Percentiles rank a stretch among this genome's conserved stretches.
phyloP scores from a whole-genome alignment of 2,329 filamentous ascomycete species.

The Sporothrix variecibatus region DNA sequence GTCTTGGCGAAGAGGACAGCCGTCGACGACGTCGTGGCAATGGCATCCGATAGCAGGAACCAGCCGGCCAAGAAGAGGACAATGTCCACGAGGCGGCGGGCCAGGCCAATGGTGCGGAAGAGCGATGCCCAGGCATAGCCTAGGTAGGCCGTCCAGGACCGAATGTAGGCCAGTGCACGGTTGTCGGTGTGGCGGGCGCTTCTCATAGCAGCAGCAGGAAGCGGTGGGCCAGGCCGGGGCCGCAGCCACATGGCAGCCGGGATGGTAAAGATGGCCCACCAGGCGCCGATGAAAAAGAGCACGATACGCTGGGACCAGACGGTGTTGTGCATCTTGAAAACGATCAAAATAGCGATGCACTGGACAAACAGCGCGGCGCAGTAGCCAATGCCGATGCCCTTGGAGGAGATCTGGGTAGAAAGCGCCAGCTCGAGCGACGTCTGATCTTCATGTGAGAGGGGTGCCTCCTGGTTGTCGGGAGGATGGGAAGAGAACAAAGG shows the following conservation, averaged over 20 bases:
- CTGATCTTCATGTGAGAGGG: slow-evolving; percentile 44
- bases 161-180: slow-evolving; percentile 35
- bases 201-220: slow-evolving; percentile 47
- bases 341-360: slow-evolving; percentile 74
- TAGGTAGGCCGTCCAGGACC: slow-evolving; percentile 70
- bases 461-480: not conserved
- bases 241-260: slow-evolving; percentile 86
- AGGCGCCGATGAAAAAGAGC: slow-evolving; percentile 80
- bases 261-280: slow-evolving; percentile 93
- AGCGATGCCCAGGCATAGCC: slow-evolving; percentile 84
- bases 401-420: slow-evolving; percentile 87
- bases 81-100: slow-evolving; percentile 71
- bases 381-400: slow-evolving; percentile 93
- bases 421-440: slow-evolving; percentile 71
- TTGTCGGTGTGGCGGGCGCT: slow-evolving; percentile 31
- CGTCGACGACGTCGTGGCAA: slow-evolving; percentile 91
- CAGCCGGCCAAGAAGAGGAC: slow-evolving; percentile 81
- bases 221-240: slow-evolving; percentile 81
- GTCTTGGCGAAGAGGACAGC: slow-evolving; percentile 97
- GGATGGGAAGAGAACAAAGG: not conserved
- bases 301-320: slow-evolving; percentile 86
- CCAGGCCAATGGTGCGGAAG: slow-evolving; percentile 75
- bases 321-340: slow-evolving; percentile 71
- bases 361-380: slow-evolving; percentile 83
- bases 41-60: slow-evolving; percentile 92